phyloP scores from a whole-genome alignment of 768 basidiomycete species.

The Termitomyces heimii region DNA sequence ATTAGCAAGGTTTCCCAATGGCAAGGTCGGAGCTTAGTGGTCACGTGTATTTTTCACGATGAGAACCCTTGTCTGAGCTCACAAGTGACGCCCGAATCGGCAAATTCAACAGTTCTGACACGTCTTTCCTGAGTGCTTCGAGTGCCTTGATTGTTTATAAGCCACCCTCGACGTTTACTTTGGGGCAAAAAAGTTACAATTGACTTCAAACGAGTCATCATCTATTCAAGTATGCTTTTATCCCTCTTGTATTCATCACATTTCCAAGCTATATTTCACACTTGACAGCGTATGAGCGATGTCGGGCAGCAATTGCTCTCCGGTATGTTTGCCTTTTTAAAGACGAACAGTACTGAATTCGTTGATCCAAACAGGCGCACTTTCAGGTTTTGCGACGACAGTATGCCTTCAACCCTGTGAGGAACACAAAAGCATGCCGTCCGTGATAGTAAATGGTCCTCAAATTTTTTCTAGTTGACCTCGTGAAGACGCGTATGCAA shows the following conservation, averaged over 20 bases:
- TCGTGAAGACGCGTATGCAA: conserved; percentile 89
- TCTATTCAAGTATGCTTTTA: not conserved
- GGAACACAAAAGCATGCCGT: conserved; percentile 12
- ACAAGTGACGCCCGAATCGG: not conserved
- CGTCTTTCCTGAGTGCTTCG: not conserved
- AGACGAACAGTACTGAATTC: not conserved
- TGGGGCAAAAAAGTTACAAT: not conserved
- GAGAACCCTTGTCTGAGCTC: not conserved
- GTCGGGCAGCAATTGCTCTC: conserved; percentile 62
- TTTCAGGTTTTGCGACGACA: conserved; percentile 75
- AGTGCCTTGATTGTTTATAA: not conserved
- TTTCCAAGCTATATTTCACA: not conserved
- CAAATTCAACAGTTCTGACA: not conserved
- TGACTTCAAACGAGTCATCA: not conserved
- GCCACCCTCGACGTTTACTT: not conserved
- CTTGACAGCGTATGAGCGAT: conserved; percentile 49
- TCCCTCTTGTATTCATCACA: not conserved
- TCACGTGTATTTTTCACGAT: conserved; percentile 1
- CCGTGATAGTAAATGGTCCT: not conserved
- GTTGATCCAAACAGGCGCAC: conserved; percentile 44
- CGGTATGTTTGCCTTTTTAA: conserved; percentile 30
- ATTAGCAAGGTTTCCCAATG: not conserved
- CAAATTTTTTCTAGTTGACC: conserved; percentile 54
- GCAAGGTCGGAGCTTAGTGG: not conserved
- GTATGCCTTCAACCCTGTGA: conserved; percentile 73